These are phyloP conservation scores for Solanum dulcamara DNA, from an alignment of 257 asterid species.

Conservation along the genomic window DNA sequence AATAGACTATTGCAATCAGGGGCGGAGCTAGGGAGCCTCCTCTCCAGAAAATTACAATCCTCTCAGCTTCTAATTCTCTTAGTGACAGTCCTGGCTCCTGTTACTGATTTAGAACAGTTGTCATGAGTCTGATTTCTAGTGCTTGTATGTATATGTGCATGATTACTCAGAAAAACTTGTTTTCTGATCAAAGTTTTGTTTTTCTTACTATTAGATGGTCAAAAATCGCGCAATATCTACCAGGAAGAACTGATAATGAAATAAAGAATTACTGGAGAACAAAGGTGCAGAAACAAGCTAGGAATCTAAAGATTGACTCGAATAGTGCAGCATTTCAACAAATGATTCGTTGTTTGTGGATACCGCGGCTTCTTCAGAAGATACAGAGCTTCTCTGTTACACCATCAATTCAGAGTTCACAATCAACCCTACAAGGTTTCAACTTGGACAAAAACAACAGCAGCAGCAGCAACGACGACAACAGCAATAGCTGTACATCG, in stretches of 20 bases:
- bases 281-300: conserved; percentile 26
- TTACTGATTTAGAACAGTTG: not conserved
- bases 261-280: conserved; percentile 34
- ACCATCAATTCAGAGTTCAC: not conserved
- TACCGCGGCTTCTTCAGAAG: conserved; percentile 24
- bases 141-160: not conserved
- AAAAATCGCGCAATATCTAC: conserved; percentile 24
- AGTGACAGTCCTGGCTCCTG: not conserved
- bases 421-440: not conserved
- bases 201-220: conserved; percentile 17
- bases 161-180: not conserved
- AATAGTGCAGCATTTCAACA: conserved; percentile 19
- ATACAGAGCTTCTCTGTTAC: not conserved
- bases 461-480: not conserved
- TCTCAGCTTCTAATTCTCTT: not conserved
- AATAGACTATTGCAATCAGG: not conserved
- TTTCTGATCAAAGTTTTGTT: not conserved
- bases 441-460: not conserved
- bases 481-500: not conserved
- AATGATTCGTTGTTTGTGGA: conserved; percentile 19
- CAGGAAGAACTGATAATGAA: conserved; percentile 31
- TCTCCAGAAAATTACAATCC: not conserved
- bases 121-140: not conserved
- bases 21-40: not conserved
- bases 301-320: conserved; percentile 21